These are phyloP conservation scores for Paraphoma sp. DNA, from an alignment of 2,329 filamentous ascomycete genomes.

Conservation along the genomic window DNA sequence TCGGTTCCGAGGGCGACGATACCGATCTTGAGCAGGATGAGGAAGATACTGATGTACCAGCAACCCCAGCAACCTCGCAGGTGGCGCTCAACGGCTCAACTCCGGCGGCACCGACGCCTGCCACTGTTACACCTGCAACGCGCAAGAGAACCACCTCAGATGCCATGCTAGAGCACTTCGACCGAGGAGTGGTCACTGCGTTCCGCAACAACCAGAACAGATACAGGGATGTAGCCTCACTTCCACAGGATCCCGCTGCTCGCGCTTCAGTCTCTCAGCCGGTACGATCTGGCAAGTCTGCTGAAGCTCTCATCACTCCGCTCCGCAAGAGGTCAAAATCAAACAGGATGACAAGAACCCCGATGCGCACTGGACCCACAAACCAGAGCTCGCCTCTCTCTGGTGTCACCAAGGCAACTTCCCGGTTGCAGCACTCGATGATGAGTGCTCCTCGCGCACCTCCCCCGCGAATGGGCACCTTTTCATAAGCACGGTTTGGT, in stretches of 20 bases:
- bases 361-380: slow-evolving; percentile 20
- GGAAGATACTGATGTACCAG: slow-evolving; percentile 45
- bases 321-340: slow-evolving; percentile 44
- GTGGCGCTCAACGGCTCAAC: slow-evolving; percentile 37
- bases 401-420: slow-evolving; percentile 37
- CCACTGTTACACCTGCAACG: slow-evolving; percentile 27
- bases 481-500: slow-evolving; percentile 27
- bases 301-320: slow-evolving; percentile 48
- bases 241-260: slow-evolving; percentile 44
- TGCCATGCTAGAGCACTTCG: slow-evolving; percentile 51
- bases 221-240: slow-evolving; percentile 46
- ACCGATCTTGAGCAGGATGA: slow-evolving; percentile 45
- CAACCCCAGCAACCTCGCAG: slow-evolving; percentile 43
- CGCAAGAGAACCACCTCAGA: slow-evolving; percentile 41
- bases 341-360: slow-evolving; percentile 33
- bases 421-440: slow-evolving; percentile 34
- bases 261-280: slow-evolving; percentile 46
- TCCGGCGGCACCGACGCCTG: slow-evolving; percentile 33
- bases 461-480: slow-evolving; percentile 44
- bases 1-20: slow-evolving; percentile 43
- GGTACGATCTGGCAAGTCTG: slow-evolving; percentile 47
- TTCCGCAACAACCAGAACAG: slow-evolving; percentile 50
- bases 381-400: slow-evolving; percentile 35
- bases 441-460: slow-evolving; percentile 33
- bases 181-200: slow-evolving; percentile 58